Base-by-base conservation (phyloP, 306 rosid genomes). In the Cercis canadensis region DNA sequence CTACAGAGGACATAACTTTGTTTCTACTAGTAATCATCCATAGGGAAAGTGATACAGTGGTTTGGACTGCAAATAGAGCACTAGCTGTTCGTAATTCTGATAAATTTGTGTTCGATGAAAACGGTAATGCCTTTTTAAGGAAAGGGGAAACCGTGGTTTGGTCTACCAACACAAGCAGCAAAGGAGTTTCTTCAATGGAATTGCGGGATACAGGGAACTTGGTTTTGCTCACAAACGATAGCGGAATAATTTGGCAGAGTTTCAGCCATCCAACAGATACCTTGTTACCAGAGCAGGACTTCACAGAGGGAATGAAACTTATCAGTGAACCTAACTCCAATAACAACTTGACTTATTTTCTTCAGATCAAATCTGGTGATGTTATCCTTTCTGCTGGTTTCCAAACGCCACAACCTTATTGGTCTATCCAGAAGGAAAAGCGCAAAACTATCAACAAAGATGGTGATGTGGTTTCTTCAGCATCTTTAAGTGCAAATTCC, bases 251-350 rank as follows among this genome's bases (percentile, higher is more conserved):
- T 67, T 94, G 99, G 99, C 85, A 89, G 77, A 94, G 99, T 87
- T 94, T 94, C 73, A 64, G 70, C 52, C 86, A 89, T 70, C 99
- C 99, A 16, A 89, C 97, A 4, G 82, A 94, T 78, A 89, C 96
- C 61, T 81, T 94, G 58, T 59, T 91, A 45, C 85, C 91, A 71
- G 67, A 43, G 33, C 99, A 94, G 77, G 82, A 83, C n/a, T 87
- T 87, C 75, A 62, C 13, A 1, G 86, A 86, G 70, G 99, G 99
- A 41, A 86, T 89, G 92, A 91, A 65, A 67, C 92, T 91, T 46
- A 66, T 73, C 16, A 91, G 95, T 70, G 78, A 86, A 45, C 83
- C 88, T 45, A 67, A 69, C 29, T 24, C 29, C 41, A 4, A 57
- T 0, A 83, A 77, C 43, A 86, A 91, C 67, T 69, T 84, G 78